Conservation (phyloP, 2,329 filamentous ascomycete genomes). For the Malbranchea zuffiana region DNA sequence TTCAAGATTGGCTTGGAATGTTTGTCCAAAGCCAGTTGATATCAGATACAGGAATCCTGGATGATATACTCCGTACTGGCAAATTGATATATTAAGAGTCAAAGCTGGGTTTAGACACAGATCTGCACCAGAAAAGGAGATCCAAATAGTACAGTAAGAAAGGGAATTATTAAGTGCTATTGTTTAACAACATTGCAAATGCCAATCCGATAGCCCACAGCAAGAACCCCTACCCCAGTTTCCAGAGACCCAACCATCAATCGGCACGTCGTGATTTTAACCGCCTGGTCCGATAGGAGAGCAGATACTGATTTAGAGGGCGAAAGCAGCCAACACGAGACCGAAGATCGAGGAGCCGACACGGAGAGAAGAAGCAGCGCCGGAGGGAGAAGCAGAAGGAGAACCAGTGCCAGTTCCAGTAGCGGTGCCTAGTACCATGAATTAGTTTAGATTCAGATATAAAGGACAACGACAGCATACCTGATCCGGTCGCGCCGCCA, state of each 20-base stretch:
- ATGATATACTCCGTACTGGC: too few relatives aligned
- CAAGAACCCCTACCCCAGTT: too few relatives aligned
- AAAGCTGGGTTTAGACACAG: too few relatives aligned
- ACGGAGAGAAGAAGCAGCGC: conserved; percentile 23
- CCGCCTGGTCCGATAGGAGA: conserved; percentile 3
- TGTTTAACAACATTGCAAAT: too few relatives aligned
- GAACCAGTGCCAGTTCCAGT: conserved; percentile 15
- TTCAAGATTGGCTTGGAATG: too few relatives aligned
- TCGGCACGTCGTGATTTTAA: conserved; percentile 5
- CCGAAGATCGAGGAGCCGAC: conserved; percentile 27
- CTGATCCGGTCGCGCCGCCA: neutral
- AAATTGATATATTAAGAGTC: too few relatives aligned
- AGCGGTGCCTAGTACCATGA: conserved; percentile 7
- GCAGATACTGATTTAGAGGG: conserved; percentile 22
- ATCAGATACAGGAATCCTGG: too few relatives aligned
- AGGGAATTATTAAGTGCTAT: too few relatives aligned
- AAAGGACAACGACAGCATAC: neutral
- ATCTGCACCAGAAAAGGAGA: too few relatives aligned
- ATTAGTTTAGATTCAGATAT: neutral
- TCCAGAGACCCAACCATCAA: conserved; percentile 6
- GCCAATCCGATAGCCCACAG: too few relatives aligned
- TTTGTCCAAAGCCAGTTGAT: too few relatives aligned
- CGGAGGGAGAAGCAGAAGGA: conserved; percentile 18
- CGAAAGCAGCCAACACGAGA: conserved; percentile 27
- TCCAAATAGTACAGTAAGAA: too few relatives aligned